Percentiles rank a stretch among this genome's conserved stretches.
Evolutionary conservation across 108 stramenopile species (phyloP).

Genomic region (Skeletonema menzelii): DNA sequence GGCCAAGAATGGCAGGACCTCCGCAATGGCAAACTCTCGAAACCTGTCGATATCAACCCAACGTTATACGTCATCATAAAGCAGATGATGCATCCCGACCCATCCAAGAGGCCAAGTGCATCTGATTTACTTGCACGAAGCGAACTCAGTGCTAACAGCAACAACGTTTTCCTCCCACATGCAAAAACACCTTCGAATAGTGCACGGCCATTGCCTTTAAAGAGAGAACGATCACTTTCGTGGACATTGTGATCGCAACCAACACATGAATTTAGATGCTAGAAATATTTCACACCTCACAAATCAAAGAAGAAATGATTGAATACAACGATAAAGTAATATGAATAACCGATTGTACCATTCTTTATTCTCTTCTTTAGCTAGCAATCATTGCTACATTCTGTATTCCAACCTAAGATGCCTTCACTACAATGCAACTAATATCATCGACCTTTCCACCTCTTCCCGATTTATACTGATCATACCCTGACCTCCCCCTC

Average conservation of each 20-base stretch:
- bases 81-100: slow-evolving; percentile 63
- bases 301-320: background rate
- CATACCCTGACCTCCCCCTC: slow-evolving; percentile 58
- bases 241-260: background rate
- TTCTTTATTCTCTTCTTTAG: background rate
- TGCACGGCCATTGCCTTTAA: background rate
- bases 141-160: slow-evolving; percentile 7
- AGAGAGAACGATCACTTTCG: background rate
- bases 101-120: slow-evolving; percentile 48
- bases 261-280: background rate
- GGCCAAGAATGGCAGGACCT: slow-evolving; percentile 70
- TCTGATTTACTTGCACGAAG: slow-evolving; percentile 39
- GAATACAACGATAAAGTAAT: background rate
- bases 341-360: background rate
- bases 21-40: slow-evolving; percentile 47
- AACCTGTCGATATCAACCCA: slow-evolving; percentile 35
- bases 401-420: slow-evolving; percentile 14
- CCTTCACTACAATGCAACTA: slow-evolving; percentile 78
- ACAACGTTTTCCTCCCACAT: background rate
- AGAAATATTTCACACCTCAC: background rate
- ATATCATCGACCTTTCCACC: slow-evolving; percentile 90
- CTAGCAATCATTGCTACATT: background rate
- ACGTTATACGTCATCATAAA: slow-evolving; percentile 35
- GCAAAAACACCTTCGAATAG: background rate
- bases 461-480: slow-evolving; percentile 62